These are phyloP conservation scores for Daldinia decipiens DNA, from an alignment of 495 filamentous ascomycete species.

Conservation along the genomic window DNA sequence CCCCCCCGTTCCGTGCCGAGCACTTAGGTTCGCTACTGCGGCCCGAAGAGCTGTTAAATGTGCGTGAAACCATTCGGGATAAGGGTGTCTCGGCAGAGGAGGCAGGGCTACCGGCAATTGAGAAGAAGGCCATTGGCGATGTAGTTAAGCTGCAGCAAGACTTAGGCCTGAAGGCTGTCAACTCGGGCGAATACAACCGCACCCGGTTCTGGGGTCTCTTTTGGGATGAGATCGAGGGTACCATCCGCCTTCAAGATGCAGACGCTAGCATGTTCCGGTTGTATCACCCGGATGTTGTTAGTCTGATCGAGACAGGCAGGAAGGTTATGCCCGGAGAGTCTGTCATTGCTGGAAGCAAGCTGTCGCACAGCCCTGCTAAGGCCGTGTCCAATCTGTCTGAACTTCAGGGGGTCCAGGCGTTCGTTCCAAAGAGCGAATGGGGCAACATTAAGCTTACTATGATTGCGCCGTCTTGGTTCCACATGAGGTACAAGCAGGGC, in stretches of 20 bases:
- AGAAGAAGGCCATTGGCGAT: slow-evolving; percentile 73
- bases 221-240: slow-evolving; percentile 78
- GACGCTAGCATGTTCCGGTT: slow-evolving; percentile 74
- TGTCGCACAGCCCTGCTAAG: slow-evolving; percentile 71
- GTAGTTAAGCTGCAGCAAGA: slow-evolving; percentile 73
- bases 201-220: slow-evolving; percentile 74
- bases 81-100: slow-evolving; percentile 66
- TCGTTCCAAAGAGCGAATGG: slow-evolving; percentile 67
- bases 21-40: slow-evolving; percentile 85
- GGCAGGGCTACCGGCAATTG: slow-evolving; percentile 59
- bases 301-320: slow-evolving; percentile 66
- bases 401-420: slow-evolving; percentile 70
- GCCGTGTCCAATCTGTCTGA: slow-evolving; percentile 75
- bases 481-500: slow-evolving; percentile 76
- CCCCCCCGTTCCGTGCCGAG: slow-evolving; percentile 82
- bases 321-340: slow-evolving; percentile 78
- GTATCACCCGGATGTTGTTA: slow-evolving; percentile 83
- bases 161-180: slow-evolving; percentile 73
- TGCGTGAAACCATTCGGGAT: slow-evolving; percentile 67
- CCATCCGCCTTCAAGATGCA: slow-evolving; percentile 69
- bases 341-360: slow-evolving; percentile 77
- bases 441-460: slow-evolving; percentile 77
- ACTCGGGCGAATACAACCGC: slow-evolving; percentile 77
- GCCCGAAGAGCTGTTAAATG: slow-evolving; percentile 71
- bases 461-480: slow-evolving; percentile 76